Evolutionary conservation across 805 yeast genomes (phyloP), one percentile per base, ranked within the genome.

Genomic region (Candida peoriensis): DNA sequence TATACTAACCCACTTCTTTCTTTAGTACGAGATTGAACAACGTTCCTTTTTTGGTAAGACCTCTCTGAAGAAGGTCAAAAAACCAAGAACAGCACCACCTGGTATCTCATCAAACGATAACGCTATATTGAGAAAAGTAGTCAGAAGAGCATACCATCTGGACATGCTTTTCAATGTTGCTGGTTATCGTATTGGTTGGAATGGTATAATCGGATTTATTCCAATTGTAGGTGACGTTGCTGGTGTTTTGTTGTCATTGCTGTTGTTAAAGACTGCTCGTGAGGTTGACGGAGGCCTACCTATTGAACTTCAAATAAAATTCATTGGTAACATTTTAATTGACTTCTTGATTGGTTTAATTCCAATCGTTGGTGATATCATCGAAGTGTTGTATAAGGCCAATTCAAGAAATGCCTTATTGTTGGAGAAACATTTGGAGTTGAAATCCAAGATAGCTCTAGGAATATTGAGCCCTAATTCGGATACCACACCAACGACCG

Each of bases 331-430:
- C 49, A 70, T 83, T 9, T 39, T 65, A n/a, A 52, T 85, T 25
- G 95, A 86, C 56, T 81, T 83, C 41, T 58, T 67, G 4, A 56
- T 86, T 20, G 86, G 90, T 3, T 61, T 86, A 41, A 74, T 83
- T 19, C 95, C 95, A 3, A 50, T 86, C 28, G 73, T 84, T n/a
- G 95, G 95, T 16, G 81, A 74, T 42, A 51, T 83, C 14, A 66
- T 80, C 26, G 78, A 74, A 42, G 74, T 85, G 21, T 74, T 82
- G 4, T 86, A 80, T 62, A 81, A 83, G 61, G 75, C 88, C 20
- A 83, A 82, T 51, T 78, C 83, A 36, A 65, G 95, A 42, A 86
- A 86, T 57, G 78, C 76, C 28, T 60, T 78, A 36, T 47, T 81
- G 15, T 56, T 83, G 38, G 89, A 83, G 48, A 71, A 70, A 33